Percentiles rank a stretch among this genome's conserved stretches.
Evolutionary conservation across 371 early-diverging fungal species (phyloP).

Genomic region (Rhizopus arrhizus): DNA sequence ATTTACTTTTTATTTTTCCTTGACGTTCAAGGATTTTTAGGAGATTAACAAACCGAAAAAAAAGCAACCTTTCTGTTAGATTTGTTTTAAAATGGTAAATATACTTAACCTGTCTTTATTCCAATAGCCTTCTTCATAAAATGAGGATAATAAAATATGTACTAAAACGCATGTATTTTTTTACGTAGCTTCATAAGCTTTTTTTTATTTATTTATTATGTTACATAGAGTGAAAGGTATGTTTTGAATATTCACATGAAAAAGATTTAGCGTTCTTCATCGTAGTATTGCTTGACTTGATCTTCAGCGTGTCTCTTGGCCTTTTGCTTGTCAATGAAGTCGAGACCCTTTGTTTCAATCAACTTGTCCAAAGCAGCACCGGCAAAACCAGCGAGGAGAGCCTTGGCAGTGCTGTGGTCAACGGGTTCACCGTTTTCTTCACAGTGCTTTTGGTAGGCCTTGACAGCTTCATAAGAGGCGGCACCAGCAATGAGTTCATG

Average conservation of each 20-base stretch:
- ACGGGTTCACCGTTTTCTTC: slow-evolving; percentile 48
- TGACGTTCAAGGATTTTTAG: too few relatives aligned
- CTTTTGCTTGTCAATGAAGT: slow-evolving; percentile 46
- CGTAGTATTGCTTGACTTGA: slow-evolving; percentile 34
- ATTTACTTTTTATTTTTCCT: too few relatives aligned
- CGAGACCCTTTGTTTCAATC: slow-evolving; percentile 58
- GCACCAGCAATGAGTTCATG: slow-evolving; percentile 62
- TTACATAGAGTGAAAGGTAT: neutral
- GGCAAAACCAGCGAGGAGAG: slow-evolving; percentile 55
- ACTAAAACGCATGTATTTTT: too few relatives aligned
- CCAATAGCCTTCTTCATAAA: too few relatives aligned
- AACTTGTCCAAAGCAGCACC: slow-evolving; percentile 57
- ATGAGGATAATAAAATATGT: too few relatives aligned
- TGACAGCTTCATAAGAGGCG: slow-evolving; percentile 48
- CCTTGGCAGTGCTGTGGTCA: slow-evolving; percentile 52
- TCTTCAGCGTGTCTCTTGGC: slow-evolving; percentile 50
- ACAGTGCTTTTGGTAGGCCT: slow-evolving; percentile 54
- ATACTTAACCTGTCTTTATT: too few relatives aligned
- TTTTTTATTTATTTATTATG: neutral
- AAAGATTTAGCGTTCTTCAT: slow-evolving; percentile 12
- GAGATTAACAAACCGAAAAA: too few relatives aligned
- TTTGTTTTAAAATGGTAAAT: too few relatives aligned
- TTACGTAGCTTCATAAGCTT: neutral
- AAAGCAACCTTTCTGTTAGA: too few relatives aligned
- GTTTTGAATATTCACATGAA: neutral